A percentile compares a stretch with the other conserved stretches of the same genome.
Evolutionary conservation across 1,284 basidiomycete genomes (phyloP).

Genomic region (Veloboletus limbatus): DNA sequence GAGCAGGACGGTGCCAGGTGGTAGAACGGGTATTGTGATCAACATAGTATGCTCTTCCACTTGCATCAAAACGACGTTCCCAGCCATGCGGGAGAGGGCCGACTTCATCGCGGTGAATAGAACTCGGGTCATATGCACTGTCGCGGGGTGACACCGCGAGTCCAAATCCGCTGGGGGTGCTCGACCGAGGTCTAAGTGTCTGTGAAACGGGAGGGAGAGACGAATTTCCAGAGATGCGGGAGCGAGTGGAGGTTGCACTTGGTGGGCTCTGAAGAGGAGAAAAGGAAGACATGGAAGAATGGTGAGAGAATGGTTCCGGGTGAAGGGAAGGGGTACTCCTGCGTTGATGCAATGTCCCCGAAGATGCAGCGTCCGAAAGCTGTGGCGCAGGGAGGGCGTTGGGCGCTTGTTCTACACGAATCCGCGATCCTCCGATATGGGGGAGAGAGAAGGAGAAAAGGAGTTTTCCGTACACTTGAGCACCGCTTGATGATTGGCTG

Average conservation of each 20-base stretch:
- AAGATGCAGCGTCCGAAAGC: constrained; percentile 15
- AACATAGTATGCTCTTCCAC: constrained; percentile 85
- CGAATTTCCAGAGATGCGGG: constrained; percentile 21
- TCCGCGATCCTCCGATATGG: constrained; percentile 22
- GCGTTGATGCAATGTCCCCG: constrained; percentile 14
- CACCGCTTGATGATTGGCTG: constrained; percentile 24
- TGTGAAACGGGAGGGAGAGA: constrained; percentile 13
- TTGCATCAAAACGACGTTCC: constrained; percentile 86
- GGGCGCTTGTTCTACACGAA: constrained; percentile 18
- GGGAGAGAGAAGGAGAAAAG: constrained; percentile 34
- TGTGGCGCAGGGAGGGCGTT: constrained; percentile 14
- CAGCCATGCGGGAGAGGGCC: constrained; percentile 74
- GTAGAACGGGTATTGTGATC: constrained; percentile 93
- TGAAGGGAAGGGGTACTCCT: constrained; percentile 28
- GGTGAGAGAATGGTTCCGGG: constrained; percentile 14
- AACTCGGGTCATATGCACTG: background rate
- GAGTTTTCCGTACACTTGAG: constrained; percentile 34
- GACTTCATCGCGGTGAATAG: constrained; percentile 22
- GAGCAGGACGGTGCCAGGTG: constrained; percentile 83
- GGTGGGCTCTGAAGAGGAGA: constrained; percentile 8
- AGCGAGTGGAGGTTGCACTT: constrained; percentile 10
- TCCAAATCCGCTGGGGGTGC: constrained; percentile 8
- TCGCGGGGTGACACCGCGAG: constrained; percentile 5
- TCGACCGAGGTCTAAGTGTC: constrained; percentile 15
- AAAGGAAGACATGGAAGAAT: constrained; percentile 24